phyloP scores from a whole-genome alignment of 2,329 filamentous ascomycete species.

The Blumeriella jaapii region DNA sequence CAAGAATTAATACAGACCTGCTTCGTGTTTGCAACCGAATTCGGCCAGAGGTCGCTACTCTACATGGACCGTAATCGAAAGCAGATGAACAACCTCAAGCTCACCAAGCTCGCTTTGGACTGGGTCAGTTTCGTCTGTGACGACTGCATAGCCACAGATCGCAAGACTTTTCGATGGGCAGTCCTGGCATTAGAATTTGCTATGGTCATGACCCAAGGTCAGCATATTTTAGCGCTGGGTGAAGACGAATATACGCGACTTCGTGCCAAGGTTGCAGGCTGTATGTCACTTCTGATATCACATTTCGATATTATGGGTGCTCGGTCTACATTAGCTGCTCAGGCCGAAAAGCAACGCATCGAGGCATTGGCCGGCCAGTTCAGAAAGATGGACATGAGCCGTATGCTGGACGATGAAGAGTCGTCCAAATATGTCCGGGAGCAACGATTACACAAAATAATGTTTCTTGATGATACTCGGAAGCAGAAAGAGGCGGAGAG shows the following conservation, averaged over 20 bases:
- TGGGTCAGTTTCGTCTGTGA: conserved; percentile 98
- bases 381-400: conserved; percentile 66
- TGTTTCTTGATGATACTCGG: conserved; percentile 65
- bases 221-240: conserved; percentile 82
- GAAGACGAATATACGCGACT: conserved; percentile 78
- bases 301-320: conserved; percentile 99
- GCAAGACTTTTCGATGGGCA: conserved; percentile 95
- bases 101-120: conserved; percentile 85
- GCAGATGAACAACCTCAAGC: conserved; percentile 93
- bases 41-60: conserved; percentile 84
- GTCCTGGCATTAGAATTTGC: conserved; percentile 91
- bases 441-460: conserved; percentile 62
- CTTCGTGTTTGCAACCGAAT: conserved; percentile 98
- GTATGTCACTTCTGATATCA: conserved; percentile 93
- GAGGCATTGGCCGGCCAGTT: conserved; percentile 70
- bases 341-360: conserved; percentile 81
- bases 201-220: conserved; percentile 91
- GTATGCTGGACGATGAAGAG: conserved; percentile 70
- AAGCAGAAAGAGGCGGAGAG: conserved; percentile 74
- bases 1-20: conserved; percentile 96
- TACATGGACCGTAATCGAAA: conserved; percentile 94
- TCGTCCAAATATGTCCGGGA: conserved; percentile 63
- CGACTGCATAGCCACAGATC: conserved; percentile 86
- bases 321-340: conserved; percentile 81
- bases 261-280: conserved; percentile 82